Percentiles rank a stretch among this genome's conserved stretches.
These are phyloP conservation scores for Lodderomyces metapsilosis DNA, from an alignment of 1,139 yeast species.

Conservation along the genomic window DNA sequence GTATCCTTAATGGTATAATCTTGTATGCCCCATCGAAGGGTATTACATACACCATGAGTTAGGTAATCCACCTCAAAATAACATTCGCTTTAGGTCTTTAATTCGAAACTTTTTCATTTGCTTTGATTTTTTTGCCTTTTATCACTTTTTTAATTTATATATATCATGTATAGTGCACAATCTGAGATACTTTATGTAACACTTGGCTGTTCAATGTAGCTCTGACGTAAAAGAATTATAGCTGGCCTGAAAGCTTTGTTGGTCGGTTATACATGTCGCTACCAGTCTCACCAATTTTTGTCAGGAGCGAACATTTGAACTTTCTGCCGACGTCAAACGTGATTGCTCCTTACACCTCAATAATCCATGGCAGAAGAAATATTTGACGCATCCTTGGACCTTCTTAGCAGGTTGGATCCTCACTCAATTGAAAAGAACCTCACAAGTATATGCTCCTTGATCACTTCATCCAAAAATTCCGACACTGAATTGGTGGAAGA, in stretches of 20 bases:
- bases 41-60: slow-evolving; percentile 24
- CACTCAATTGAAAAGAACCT: slow-evolving; percentile 62
- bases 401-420: slow-evolving; percentile 85
- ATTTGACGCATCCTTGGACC: slow-evolving; percentile 84
- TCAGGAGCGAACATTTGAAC: too few species aligned
- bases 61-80: too few species aligned
- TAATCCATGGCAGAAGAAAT: slow-evolving; percentile 36
- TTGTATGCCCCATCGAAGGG: slow-evolving; percentile 64
- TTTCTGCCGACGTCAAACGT: too few species aligned
- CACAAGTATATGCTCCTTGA: slow-evolving; percentile 65
- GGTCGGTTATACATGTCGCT: too few species aligned
- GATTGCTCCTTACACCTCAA: too few species aligned
- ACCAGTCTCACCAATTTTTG: too few species aligned
- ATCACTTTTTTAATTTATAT: not conserved
- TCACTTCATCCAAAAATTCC: slow-evolving; percentile 19
- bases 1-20: slow-evolving; percentile 63
- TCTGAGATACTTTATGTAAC: not conserved
- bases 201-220: too few species aligned
- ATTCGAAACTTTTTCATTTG: not conserved
- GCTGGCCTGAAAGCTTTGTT: too few species aligned
- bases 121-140: too few species aligned
- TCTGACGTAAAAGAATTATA: too few species aligned
- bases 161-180: not conserved
- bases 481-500: slow-evolving; percentile 73
- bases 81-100: not conserved